Conservation (phyloP, 75 land plant genomes). For the Chamaecyparis obtusa region DNA sequence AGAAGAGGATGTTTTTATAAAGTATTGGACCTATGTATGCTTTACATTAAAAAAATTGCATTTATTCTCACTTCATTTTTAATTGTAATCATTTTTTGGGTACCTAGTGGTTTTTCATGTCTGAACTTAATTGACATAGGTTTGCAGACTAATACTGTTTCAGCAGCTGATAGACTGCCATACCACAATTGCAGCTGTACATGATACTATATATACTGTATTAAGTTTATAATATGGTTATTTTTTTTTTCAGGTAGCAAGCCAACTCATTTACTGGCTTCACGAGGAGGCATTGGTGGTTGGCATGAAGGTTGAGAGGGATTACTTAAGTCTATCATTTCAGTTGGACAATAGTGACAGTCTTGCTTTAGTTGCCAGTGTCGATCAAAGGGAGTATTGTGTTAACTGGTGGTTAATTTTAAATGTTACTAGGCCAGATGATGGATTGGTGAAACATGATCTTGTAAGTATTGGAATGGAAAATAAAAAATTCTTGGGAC, state of each 20-base stretch:
- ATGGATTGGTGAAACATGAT: constrained; percentile 23
- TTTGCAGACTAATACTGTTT: neutral
- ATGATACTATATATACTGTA: neutral
- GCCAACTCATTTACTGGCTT: constrained; percentile 78
- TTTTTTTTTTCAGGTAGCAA: constrained; percentile 60
- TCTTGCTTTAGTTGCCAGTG: constrained; percentile 65
- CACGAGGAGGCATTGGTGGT: constrained; percentile 81
- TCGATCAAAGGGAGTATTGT: constrained; percentile 67
- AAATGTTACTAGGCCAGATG: constrained; percentile 42
- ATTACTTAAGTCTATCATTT: constrained; percentile 65
- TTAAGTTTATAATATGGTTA: neutral
- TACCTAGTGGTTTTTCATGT: neutral
- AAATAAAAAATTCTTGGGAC: constrained; percentile 60
- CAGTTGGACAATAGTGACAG: constrained; percentile 73
- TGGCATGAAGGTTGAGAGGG: constrained; percentile 67
- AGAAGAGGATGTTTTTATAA: neutral
- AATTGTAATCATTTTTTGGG: neutral
- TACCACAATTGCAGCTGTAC: neutral
- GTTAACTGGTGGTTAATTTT: constrained; percentile 85
- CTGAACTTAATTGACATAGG: neutral
- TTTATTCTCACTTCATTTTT: neutral
- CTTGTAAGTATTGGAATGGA: constrained; percentile 21
- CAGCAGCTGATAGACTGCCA: neutral
- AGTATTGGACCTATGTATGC: neutral
- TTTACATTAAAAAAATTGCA: neutral